Percentiles rank a stretch among this genome's conserved stretches.
Conservation (phyloP, 352 stramenopile species). For the Pythium aristosporum region DNA sequence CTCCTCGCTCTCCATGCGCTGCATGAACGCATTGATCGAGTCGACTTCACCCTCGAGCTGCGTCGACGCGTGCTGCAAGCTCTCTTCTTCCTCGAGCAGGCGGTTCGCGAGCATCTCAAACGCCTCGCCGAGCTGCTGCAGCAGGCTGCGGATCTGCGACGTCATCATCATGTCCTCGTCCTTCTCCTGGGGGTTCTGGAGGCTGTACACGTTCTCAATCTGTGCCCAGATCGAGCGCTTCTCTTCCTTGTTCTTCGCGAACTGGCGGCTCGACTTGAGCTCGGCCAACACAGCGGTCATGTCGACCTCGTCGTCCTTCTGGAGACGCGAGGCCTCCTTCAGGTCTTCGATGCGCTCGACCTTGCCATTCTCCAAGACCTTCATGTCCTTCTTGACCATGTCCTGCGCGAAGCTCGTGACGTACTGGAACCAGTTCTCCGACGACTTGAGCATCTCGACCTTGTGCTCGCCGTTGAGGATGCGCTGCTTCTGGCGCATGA, state of each 20-base stretch:
- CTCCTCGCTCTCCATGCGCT: constrained; percentile 89
- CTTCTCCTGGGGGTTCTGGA: constrained; percentile 84
- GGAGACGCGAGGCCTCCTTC: constrained; percentile 74
- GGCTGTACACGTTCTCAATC: constrained; percentile 82
- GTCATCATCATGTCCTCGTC: constrained; percentile 93
- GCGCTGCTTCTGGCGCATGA: constrained; percentile 89
- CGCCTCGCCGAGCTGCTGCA: constrained; percentile 83
- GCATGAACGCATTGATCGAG: constrained; percentile 88
- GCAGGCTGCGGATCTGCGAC: constrained; percentile 82
- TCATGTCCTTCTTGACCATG: constrained; percentile 83
- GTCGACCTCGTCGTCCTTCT: constrained; percentile 83
- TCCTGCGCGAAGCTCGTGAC: constrained; percentile 73
- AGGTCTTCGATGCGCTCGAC: constrained; percentile 71
- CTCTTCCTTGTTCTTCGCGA: constrained; percentile 73
- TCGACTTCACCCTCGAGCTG: constrained; percentile 85
- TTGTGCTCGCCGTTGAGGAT: constrained; percentile 90
- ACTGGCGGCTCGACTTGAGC: constrained; percentile 55
- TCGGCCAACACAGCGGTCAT: constrained; percentile 74
- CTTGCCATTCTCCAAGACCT: constrained; percentile 68
- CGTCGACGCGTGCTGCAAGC: constrained; percentile 75
- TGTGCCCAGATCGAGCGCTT: constrained; percentile 86
- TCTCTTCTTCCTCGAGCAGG: constrained; percentile 83
- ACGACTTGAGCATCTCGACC: constrained; percentile 90
- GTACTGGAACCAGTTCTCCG: constrained; percentile 89
- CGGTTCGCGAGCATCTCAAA: constrained; percentile 90